Conservation (phyloP, 1,284 basidiomycete species). For the Tilletiopsis washingtonensis region DNA sequence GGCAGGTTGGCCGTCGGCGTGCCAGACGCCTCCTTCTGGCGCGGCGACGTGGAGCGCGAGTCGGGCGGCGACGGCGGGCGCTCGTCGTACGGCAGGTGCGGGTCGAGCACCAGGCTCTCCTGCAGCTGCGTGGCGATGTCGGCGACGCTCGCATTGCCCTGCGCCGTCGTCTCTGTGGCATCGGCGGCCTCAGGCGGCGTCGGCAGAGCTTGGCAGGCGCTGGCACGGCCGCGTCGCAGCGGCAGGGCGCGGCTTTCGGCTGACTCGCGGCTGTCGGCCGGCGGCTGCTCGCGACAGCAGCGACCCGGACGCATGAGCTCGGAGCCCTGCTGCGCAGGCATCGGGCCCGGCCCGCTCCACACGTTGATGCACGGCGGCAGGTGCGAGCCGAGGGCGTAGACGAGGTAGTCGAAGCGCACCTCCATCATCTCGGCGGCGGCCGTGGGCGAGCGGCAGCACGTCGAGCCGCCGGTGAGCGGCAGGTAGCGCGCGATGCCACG, state of each 20-base stretch:
- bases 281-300: neutral
- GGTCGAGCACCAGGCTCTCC: neutral
- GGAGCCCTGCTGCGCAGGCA: neutral
- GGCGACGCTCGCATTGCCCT: neutral
- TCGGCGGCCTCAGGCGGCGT: neutral
- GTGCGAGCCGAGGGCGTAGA: conserved; percentile 22
- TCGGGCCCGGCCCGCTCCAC: conserved; percentile 6
- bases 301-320: neutral
- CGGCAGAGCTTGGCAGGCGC: neutral
- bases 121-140: neutral
- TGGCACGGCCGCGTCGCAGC: neutral
- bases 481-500: conserved; percentile 6
- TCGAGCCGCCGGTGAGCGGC: neutral
- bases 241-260: neutral
- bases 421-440: neutral
- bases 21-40: too few relatives aligned
- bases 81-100: neutral
- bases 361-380: conserved; percentile 23
- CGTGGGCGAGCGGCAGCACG: neutral
- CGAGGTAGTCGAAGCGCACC: conserved; percentile 16
- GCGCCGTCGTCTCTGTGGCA: neutral
- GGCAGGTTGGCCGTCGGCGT: neutral
- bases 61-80: neutral
- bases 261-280: neutral
- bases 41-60: neutral